Base-by-base conservation (phyloP, 805 yeast genomes). In the Candida suzukii region DNA sequence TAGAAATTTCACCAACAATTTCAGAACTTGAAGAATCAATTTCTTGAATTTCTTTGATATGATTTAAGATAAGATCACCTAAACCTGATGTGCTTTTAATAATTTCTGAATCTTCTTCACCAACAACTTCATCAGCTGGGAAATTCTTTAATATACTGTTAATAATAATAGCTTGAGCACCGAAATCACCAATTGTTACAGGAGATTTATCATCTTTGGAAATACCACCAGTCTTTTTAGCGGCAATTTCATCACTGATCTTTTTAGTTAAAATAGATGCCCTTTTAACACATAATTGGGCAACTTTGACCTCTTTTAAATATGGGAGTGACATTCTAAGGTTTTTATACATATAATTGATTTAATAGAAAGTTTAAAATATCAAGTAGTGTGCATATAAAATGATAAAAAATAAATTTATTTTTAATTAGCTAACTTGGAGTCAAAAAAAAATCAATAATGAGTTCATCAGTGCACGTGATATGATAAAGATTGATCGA, bases 131-230 rank as follows among this genome's bases (percentile, higher is more conserved):
- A 60, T 93, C 99, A 3, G 57, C 49, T 2, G 97, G 96, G 68
- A 93, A 93, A 49, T 81, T 83, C 41, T 74, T 61, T 53, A 76
- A 71, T 43, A 93, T 75, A 3, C 96, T 90, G 43, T 87, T 78
- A 61, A 88, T 91, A 43, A 93, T 80, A 35, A 91, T 76, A 0
- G 96, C 96, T 57, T 93, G 99, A 0, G 97, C 90, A 4, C 95
- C 96, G 57, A 84, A 93, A 60, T 93, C 99, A 16, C 98, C 99
- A 42, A 86, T 70, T 1, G 99, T 93, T 14, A 93, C 99, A 1
- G 99, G 99, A 1, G 96, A 87, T 46, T 80, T 78, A 60, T 91
- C 99, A 32, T 75, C 73, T 58, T 93, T 93, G 45, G 88, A 81
- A 42, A 88, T 84, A 46, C 64, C 70, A 44, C 62, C 61, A 47